Evolutionary conservation across 2,329 filamentous ascomycete species (phyloP).

Genomic region (Thelonectria blattea): DNA sequence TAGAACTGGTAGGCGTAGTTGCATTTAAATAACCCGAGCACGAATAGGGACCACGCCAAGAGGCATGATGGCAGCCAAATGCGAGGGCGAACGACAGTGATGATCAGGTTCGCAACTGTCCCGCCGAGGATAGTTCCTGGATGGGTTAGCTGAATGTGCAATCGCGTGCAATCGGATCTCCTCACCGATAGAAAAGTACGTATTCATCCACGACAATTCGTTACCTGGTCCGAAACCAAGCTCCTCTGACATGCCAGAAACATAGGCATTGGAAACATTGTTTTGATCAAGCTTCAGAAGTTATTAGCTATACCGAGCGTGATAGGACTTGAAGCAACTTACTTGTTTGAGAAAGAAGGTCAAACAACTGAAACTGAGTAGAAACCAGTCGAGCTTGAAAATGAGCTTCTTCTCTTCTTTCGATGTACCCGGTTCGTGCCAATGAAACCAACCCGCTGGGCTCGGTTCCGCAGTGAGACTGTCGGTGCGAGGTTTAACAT

Average conservation of each 20-base stretch:
- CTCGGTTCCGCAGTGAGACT: neutral
- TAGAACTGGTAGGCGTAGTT: constrained; percentile 48
- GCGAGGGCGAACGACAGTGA: constrained; percentile 51
- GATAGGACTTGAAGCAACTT: neutral
- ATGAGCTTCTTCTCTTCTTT: constrained; percentile 52
- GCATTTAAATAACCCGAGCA: constrained; percentile 48
- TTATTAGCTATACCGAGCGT: neutral
- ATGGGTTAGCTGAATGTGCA: neutral
- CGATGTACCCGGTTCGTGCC: constrained; percentile 50
- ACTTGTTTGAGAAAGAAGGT: constrained; percentile 53
- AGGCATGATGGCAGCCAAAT: constrained; percentile 49
- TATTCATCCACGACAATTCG: constrained; percentile 53
- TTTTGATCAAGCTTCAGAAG: constrained; percentile 47
- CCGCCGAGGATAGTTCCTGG: constrained; percentile 49
- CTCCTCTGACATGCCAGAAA: constrained; percentile 54
- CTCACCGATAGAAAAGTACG: constrained; percentile 52
- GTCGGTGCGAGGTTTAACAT: neutral
- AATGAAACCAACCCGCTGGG: constrained; percentile 43
- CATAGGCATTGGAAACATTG: constrained; percentile 56
- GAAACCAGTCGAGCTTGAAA: constrained; percentile 57
- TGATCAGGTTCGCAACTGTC: constrained; percentile 50
- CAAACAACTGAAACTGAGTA: constrained; percentile 47
- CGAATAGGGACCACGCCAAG: constrained; percentile 47
- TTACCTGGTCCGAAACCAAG: constrained; percentile 49
- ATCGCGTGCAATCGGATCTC: accelerated